These are phyloP conservation scores for Aspergillus hortae DNA, from an alignment of 2,329 filamentous ascomycete species.

Conservation along the genomic window DNA sequence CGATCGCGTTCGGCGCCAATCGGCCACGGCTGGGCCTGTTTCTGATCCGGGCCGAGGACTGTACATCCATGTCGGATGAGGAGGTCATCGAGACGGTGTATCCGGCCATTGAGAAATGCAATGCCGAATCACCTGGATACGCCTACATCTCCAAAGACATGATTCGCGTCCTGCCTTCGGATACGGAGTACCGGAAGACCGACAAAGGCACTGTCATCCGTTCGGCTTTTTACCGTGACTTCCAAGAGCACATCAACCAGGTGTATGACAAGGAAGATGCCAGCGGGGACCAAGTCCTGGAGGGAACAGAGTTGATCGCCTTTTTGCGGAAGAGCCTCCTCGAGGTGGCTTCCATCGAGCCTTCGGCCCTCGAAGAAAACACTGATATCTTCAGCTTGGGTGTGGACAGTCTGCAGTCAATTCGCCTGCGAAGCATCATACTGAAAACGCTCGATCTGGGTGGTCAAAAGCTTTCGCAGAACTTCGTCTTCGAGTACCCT, in stretches of 20 bases:
- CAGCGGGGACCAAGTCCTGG: slow-evolving; percentile 11
- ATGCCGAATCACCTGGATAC: slow-evolving; percentile 44
- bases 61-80: slow-evolving; percentile 38
- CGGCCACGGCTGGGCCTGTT: slow-evolving; percentile 53
- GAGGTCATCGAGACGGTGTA: slow-evolving; percentile 50
- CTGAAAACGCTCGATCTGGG: slow-evolving; percentile 12
- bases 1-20: slow-evolving; percentile 56
- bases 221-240: slow-evolving; percentile 20
- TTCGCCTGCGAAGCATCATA: slow-evolving; percentile 16
- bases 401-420: slow-evolving; percentile 21
- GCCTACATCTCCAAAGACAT: slow-evolving; percentile 22
- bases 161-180: slow-evolving; percentile 17
- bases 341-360: slow-evolving; percentile 13
- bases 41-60: slow-evolving; percentile 47
- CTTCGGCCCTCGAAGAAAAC: background rate
- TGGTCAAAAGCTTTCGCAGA: slow-evolving; percentile 14
- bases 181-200: slow-evolving; percentile 16
- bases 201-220: slow-evolving; percentile 24
- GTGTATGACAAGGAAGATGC: slow-evolving; percentile 15
- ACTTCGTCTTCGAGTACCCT: slow-evolving; percentile 21
- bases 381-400: slow-evolving; percentile 22
- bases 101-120: slow-evolving; percentile 51
- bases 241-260: slow-evolving; percentile 15
- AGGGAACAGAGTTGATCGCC: slow-evolving; percentile 9
- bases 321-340: slow-evolving; percentile 32